Evolutionary conservation across 495 filamentous ascomycete genomes (phyloP), one percentile per base, ranked within the genome.

Genomic region (Neurospora sp.): DNA sequence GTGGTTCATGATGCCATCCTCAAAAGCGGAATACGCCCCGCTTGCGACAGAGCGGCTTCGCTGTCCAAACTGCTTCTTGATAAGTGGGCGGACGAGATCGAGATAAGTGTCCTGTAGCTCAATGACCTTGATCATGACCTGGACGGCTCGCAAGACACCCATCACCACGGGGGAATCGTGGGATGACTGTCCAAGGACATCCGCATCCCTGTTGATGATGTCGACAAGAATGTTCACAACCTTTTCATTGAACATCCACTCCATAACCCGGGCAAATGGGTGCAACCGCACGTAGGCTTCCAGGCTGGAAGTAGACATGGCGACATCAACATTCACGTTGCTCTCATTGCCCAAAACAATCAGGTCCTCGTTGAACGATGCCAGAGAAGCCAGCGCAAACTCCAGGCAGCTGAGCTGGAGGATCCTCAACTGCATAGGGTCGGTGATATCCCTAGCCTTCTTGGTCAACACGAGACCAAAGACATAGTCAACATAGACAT

Each of bases 161-260:
- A 92, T 82, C 14, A 97, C 87, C 53, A 94, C 81, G 6, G 93
- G 90, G 7, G 93, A 96, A 69, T 92, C 90, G 8, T 88, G 84
- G 8, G 88, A 80, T 12, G 92, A 86, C 68, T 85, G 87, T 68
- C 89, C 84, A 59, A 98, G 84, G 69, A 91, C 88, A 10, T 82
- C 80, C 22, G 91, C 79, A 76, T 96, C 87, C 77, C 94, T 89
- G 70, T 93, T 89, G 44, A 94, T 88, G 14, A 90, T 88, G 69
- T 89, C 85, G 78, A 97, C 94, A 16, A 99, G 80, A 27, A 89
- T 88, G 74, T 86, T 86, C 71, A 97, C 86, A 35, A 97, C 93
- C 74, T 92, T 93, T 75, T 96, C 93, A 76, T 97, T 97, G 78
- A 97, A 97, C 79, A 98, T 86, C 93, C 96, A 98, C 79, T 98